phyloP scores from a whole-genome alignment of 2,329 filamentous ascomycete genomes.

The Zymoseptoria tritici region DNA sequence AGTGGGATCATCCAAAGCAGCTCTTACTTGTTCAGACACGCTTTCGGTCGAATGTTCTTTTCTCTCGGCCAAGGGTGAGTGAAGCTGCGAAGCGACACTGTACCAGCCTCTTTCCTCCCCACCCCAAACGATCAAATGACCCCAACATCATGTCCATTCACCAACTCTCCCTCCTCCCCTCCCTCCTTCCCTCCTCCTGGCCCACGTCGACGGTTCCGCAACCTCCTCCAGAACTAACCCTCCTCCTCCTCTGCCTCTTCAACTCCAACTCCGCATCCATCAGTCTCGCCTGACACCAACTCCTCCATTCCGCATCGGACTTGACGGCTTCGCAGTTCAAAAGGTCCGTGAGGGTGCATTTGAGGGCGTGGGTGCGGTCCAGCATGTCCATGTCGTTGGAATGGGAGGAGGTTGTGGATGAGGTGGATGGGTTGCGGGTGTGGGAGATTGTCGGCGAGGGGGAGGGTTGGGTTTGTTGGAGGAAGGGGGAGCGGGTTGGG shows the following conservation, averaged over 20 bases:
- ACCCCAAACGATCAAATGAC: too few relatives aligned
- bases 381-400: constrained; percentile 33
- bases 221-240: not conserved
- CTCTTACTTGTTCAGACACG: too few relatives aligned
- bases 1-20: too few relatives aligned
- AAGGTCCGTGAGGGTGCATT: constrained; percentile 47
- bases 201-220: too few relatives aligned
- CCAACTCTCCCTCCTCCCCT: not conserved
- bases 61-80: too few relatives aligned
- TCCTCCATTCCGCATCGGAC: constrained; percentile 39
- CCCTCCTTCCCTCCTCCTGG: too few relatives aligned
- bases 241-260: constrained; percentile 29
- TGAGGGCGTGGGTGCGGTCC: constrained; percentile 47
- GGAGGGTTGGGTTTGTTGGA: constrained; percentile 15
- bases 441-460: too few relatives aligned
- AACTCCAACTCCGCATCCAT: constrained; percentile 49
- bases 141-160: too few relatives aligned
- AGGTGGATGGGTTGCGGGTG: not conserved
- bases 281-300: constrained; percentile 46
- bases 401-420: constrained; percentile 2
- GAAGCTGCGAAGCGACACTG: too few relatives aligned
- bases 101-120: too few relatives aligned
- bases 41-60: too few relatives aligned
- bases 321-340: constrained; percentile 47
- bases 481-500: constrained; percentile 15